Conservation (phyloP, 1,284 basidiomycete genomes). For the Ceratobasidium sp. region DNA sequence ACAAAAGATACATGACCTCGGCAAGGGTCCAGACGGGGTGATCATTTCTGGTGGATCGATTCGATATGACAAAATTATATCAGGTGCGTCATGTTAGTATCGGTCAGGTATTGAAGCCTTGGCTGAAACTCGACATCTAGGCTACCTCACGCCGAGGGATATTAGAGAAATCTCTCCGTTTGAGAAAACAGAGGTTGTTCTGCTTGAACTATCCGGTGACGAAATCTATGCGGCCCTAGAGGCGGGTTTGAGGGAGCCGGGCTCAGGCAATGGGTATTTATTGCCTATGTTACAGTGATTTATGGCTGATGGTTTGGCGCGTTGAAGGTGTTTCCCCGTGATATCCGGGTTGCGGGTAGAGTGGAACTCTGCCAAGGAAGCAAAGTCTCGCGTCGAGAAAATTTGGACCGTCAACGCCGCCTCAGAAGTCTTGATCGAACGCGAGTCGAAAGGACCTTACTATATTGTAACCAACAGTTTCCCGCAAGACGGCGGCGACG, state of each 20-base stretch:
- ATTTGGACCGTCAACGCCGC: slow-evolving; percentile 67
- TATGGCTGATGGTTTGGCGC: too few relatives aligned
- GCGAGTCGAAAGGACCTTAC: neutral
- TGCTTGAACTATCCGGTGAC: slow-evolving; percentile 79
- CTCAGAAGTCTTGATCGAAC: neutral
- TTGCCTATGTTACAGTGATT: too few relatives aligned
- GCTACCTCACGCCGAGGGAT: slow-evolving; percentile 81
- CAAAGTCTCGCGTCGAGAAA: slow-evolving; percentile 75
- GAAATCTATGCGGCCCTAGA: slow-evolving; percentile 88
- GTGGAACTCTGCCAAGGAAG: slow-evolving; percentile 82
- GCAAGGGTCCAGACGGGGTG: slow-evolving; percentile 77
- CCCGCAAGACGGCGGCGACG: too few relatives aligned
- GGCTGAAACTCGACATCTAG: slow-evolving; percentile 53
- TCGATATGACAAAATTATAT: slow-evolving; percentile 76
- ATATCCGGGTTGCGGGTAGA: slow-evolving; percentile 84
- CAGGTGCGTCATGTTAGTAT: neutral
- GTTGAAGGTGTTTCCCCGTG: slow-evolving; percentile 83
- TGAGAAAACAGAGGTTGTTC: slow-evolving; percentile 83
- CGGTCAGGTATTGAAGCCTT: neutral
- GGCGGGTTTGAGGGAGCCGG: slow-evolving; percentile 78
- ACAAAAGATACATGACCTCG: slow-evolving; percentile 60
- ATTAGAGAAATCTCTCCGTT: slow-evolving; percentile 90
- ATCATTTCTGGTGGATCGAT: slow-evolving; percentile 86
- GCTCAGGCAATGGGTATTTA: slow-evolving; percentile 86
- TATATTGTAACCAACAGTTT: too few relatives aligned